Evolutionary conservation across 148 eudicot genomes (phyloP).

Genomic region (Camellia japonica): DNA sequence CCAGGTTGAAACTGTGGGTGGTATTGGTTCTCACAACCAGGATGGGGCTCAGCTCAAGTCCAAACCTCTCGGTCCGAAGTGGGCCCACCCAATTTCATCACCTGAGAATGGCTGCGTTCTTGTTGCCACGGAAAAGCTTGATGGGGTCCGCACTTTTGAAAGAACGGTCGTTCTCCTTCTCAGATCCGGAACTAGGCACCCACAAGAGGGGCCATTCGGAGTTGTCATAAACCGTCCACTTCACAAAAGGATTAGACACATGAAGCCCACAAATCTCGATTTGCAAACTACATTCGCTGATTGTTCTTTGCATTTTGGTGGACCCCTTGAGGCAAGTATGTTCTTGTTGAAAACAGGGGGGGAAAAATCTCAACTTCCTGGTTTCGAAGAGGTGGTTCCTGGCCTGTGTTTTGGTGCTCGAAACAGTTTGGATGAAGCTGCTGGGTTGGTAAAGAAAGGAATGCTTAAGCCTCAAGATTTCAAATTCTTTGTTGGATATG

Average conservation of each 20-base stretch:
- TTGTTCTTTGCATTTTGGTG: constrained; percentile 89
- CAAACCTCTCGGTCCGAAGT: constrained; percentile 64
- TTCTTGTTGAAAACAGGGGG: constrained; percentile 54
- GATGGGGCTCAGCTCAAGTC: constrained; percentile 37
- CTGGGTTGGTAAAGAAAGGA: constrained; percentile 71
- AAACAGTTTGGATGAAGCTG: constrained; percentile 79
- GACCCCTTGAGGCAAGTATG: constrained; percentile 89
- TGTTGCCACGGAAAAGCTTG: constrained; percentile 93
- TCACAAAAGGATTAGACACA: constrained; percentile 69
- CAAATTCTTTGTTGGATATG: constrained; percentile 87
- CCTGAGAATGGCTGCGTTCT: constrained; percentile 92
- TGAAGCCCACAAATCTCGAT: constrained; percentile 70
- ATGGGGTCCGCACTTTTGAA: constrained; percentile 75
- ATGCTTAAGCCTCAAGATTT: constrained; percentile 79
- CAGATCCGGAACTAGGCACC: constrained; percentile 72
- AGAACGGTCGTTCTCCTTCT: constrained; percentile 91
- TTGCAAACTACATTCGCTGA: constrained; percentile 73
- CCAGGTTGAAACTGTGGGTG: constrained; percentile 56
- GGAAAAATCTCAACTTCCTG: constrained; percentile 41
- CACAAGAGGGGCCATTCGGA: constrained; percentile 91
- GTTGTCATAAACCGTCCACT: constrained; percentile 82
- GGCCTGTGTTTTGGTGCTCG: constrained; percentile 78
- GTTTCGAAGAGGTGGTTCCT: constrained; percentile 78
- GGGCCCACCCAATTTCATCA: constrained; percentile 93
- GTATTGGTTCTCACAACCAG: constrained; percentile 26